Conservation (phyloP, 495 filamentous ascomycete species). For the Xylaria longipes region DNA sequence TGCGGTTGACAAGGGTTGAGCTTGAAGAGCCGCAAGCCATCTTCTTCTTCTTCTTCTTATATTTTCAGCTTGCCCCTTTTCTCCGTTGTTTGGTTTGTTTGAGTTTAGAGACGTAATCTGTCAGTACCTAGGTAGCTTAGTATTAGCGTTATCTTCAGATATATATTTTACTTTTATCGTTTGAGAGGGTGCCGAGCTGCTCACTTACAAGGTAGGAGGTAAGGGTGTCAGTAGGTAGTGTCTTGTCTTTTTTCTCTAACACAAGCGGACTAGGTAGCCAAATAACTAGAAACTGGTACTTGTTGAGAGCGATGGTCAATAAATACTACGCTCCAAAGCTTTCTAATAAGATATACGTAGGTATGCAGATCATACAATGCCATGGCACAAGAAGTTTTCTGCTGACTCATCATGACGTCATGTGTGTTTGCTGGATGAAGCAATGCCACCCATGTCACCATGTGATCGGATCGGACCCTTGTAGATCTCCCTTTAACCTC, state of each 20-base stretch:
- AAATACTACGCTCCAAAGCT: too few relatives aligned
- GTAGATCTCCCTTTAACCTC: neutral
- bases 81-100: neutral
- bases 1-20: conserved; percentile 37
- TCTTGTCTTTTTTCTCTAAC: neutral
- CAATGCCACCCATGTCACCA: neutral
- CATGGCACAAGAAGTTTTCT: neutral
- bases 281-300: neutral
- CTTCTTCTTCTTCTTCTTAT: neutral
- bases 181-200: neutral
- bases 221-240: neutral
- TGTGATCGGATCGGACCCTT: neutral
- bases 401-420: conserved; percentile 17
- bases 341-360: neutral
- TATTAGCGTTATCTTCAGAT: neutral
- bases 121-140: neutral
- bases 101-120: neutral
- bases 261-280: neutral
- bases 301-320: neutral
- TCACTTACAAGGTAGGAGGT: neutral
- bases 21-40: conserved; percentile 39
- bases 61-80: neutral
- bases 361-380: neutral
- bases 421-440: neutral
- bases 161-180: neutral